Conservation (phyloP, 2,329 filamentous ascomycete genomes). For the Lachnellula occidentalis region DNA sequence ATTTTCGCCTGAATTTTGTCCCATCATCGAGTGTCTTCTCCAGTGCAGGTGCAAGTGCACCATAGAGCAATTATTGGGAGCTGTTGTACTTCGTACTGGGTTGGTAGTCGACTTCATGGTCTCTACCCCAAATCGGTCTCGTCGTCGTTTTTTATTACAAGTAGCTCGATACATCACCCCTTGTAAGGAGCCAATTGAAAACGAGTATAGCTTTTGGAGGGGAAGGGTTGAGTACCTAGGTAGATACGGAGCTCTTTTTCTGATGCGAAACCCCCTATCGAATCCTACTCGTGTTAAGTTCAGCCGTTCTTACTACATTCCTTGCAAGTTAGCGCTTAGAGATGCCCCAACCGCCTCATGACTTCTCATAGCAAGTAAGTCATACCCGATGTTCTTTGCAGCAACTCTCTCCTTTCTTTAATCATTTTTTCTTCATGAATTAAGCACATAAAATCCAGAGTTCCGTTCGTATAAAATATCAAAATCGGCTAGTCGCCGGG, state of each 20-base stretch:
- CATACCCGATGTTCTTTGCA: not conserved
- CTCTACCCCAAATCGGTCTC: not conserved
- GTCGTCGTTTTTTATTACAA: not conserved
- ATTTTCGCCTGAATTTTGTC: too few relatives aligned
- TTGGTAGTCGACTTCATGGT: not conserved
- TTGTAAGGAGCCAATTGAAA: too few relatives aligned
- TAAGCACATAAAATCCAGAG: too few relatives aligned
- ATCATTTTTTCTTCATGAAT: too few relatives aligned
- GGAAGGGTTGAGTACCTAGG: too few relatives aligned
- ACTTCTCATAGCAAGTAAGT: too few relatives aligned
- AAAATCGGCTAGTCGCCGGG: too few relatives aligned
- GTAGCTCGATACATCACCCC: not conserved
- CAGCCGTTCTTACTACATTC: not conserved
- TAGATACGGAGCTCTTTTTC: too few relatives aligned
- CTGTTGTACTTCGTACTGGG: not conserved
- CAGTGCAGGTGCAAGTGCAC: too few relatives aligned
- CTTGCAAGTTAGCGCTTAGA: not conserved
- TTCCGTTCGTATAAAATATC: too few relatives aligned
- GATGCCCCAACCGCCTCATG: not conserved
- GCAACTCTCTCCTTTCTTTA: not conserved
- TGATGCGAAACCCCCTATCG: not conserved
- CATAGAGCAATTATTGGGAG: not conserved
- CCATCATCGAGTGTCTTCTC: too few relatives aligned
- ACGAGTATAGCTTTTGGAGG: too few relatives aligned
- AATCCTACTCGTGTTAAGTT: not conserved